Base-by-base conservation (phyloP, 176 grass and related monocot genomes). In the Oryza rufipogon region DNA sequence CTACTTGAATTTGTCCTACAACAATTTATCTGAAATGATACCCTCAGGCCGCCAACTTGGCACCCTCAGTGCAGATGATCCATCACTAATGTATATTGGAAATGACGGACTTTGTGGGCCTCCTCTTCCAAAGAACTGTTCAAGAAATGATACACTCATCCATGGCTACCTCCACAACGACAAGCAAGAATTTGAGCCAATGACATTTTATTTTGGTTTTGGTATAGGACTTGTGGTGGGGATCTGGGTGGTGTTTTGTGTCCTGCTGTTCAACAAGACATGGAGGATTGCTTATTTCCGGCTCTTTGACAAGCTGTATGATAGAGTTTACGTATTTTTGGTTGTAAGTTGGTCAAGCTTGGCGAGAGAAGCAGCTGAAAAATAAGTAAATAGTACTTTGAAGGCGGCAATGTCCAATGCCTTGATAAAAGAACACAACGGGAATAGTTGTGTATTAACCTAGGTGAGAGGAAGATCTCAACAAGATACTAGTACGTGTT, bases 1-100 rank as follows among this genome's bases (percentile, higher is more conserved):
- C 4, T 32, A 64, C 4, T 61, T 91, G 42, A 85, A 91, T 8
- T 54, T 91, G 26, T 87, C 89, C 0, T 91, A 87, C 45, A 91
- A 91, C 51, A 76, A 84, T 39, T 46, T 87, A 1, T 61, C 76
- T 2, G 81, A 81, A 49, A 88, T 16, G 47, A 85, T 88, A 36
- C 89, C 81, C 0, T 68, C 64, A 17, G 49, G 49, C 15, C 9
- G 81, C 0, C 89, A 91, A 78, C 64, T 88, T 1, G 79, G 85
- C 30, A 91, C 85, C 34, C 38, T 91, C 15, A 33, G 64, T 2
- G 4, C 7, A 0, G 9, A 30, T 16, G 74, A 92, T 69, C 22
- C 74, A 0, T 63, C 56, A 6, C 19, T 87, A 4, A 66, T 75
- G 4, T 92, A 89, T 33, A 45, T 48, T 4, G 86, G 90, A 5